Evolutionary conservation across 2,329 filamentous ascomycete genomes (phyloP), one percentile per base, ranked within the genome.

Genomic region (Fusarium cyanostomum): DNA sequence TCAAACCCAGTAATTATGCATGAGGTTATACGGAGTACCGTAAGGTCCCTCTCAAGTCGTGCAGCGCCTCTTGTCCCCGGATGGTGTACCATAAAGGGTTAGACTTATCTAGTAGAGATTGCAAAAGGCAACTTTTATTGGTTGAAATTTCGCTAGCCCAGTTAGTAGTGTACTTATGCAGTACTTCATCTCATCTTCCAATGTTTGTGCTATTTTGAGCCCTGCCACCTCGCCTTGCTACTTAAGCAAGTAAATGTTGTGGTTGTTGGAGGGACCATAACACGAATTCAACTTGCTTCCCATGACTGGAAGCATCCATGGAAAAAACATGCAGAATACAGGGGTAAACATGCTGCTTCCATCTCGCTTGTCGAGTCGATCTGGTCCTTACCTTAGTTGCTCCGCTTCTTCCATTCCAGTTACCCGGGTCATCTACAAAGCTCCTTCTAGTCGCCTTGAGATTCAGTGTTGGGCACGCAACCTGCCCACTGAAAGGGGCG

Each of bases 291-390:
- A 8, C 8, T 35, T n/a, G n/a, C 15, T 42, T 28, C 12, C 38
- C 26, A 8, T 16, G 13, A 21, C 21, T 21, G 21, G 6, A 21
- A 21, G 21, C 6, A 21, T 21, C 21, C 21, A 21, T 21, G 21
- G 6, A 21, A 21, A 21, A 6, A 33, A 38, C 50, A 48, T 57
- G 46, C 52, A 57, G 28, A 21, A 38, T 49, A 35, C 58, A 66
- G 62, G 62, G 62, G 37, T 51, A 46, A 49, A 41, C 34, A 34
- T 46, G 43, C 44, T 48, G 35, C 58, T 52, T 15, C 62, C 59
- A 66, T 66, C 46, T 66, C 62, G 62, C 62, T 66, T 66, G 50
- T 30, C 58, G 38, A 57, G 57, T 38, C 57, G 62, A 63, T 63
- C 62, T 53, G 42, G 16, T 45, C 49, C 46, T 51, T 33, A 55